Conservation (phyloP, 2,329 filamentous ascomycete species). For the Arachnomyces sp. region DNA sequence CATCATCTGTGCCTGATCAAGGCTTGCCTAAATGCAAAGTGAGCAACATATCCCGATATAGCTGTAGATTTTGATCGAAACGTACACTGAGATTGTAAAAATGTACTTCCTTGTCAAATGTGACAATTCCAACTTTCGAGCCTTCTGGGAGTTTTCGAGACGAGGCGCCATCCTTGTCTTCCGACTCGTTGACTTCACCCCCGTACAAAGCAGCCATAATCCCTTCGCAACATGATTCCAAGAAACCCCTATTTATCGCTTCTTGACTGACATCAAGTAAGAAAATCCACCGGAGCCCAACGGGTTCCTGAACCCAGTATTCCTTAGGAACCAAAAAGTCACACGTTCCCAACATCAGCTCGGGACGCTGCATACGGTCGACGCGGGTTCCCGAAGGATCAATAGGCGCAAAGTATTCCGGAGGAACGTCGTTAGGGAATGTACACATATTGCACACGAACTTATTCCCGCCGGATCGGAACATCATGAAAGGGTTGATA, state of each 20-base stretch:
- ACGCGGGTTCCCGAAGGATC: conserved; percentile 79
- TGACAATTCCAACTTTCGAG: conserved; percentile 86
- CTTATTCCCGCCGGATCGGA: conserved; percentile 86
- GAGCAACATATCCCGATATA: conserved; percentile 16
- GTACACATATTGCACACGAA: conserved; percentile 98
- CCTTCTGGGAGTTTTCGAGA: conserved; percentile 60
- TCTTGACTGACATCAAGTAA: conserved; percentile 90
- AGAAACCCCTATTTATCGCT: conserved; percentile 78
- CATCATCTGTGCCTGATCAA: conserved; percentile 92
- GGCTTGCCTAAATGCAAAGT: conserved; percentile 46
- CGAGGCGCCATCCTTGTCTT: conserved; percentile 45
- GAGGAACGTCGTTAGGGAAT: conserved; percentile 86
- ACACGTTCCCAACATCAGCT: conserved; percentile 83
- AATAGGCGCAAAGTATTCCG: conserved; percentile 89
- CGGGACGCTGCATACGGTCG: conserved; percentile 79
- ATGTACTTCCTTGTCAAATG: conserved; percentile 92
- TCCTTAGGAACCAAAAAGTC: conserved; percentile 97
- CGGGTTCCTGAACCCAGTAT: conserved; percentile 93
- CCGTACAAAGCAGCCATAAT: conserved; percentile 80
- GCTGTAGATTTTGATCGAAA: conserved; percentile 15
- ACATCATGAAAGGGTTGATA: conserved; percentile 99
- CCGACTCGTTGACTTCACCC: conserved; percentile 44
- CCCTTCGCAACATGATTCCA: conserved; percentile 84
- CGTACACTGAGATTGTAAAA: conserved; percentile 90
- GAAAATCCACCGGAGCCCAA: conserved; percentile 81